Evolutionary conservation across 1,139 yeast genomes (phyloP), one percentile per base, ranked within the genome.

Genomic region (Yamadazyma friedrichii): DNA sequence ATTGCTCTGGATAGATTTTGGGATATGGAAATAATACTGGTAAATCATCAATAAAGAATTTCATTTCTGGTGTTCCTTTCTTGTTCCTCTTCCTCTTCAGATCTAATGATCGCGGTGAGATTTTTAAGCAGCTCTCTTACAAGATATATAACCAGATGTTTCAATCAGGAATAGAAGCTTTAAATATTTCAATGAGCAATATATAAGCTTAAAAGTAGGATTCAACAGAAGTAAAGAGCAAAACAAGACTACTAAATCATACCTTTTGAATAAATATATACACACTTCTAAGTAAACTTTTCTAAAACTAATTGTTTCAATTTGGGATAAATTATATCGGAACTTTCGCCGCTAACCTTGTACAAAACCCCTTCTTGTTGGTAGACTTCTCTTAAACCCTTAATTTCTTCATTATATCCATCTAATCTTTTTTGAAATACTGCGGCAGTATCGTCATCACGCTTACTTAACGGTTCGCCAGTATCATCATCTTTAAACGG

Each of bases 21-120:
- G 98, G 98, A 61, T 93, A 93, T n/a, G 99, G 99, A 62, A 93
- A 93, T 43, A 88, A 74, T 27, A 93, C 95, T 15, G 98, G 98
- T 49, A 93, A 70, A 60, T 93, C 98, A 68, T 93, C 98, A 48
- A 93, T 93, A 62, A 65, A 86, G 70, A 93, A 91, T 69, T 82
- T 83, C 78, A 72, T 72, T 9, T 6, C 12, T 25, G n/a, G 12
- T 25, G 12, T 6, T 6, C 11, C 28, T 10, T 25, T 25, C 12
- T 9, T 10, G 28, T 25, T 36, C 6, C n/a, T 6, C 24, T 20
- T 6, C 8, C 8, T 6, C 9, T 4, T 26, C n/a, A 26, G 29
- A 26, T 26, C 32, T 42, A n/a, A 26, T 26, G 29, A 12, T 26
- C 29, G 29, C 29, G 29, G 13, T 26, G 29, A 20, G 24, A 20